These are phyloP conservation scores for Picea sitchensis DNA, from an alignment of 75 land plant species.

Conservation along the genomic window DNA sequence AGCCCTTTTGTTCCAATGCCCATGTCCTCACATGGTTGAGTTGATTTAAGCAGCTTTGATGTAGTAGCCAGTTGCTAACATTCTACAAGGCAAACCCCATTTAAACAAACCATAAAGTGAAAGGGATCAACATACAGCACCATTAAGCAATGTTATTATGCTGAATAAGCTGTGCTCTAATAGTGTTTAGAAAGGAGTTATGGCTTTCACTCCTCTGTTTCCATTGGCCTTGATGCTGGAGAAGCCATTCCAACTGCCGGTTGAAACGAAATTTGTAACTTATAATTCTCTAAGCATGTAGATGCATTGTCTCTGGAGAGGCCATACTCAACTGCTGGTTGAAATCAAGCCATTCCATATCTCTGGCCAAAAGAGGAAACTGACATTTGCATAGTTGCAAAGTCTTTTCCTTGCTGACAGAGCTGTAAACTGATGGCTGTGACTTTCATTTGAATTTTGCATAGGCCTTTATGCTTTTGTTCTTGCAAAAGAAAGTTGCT, in stretches of 20 bases:
- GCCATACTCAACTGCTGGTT: too few relatives aligned
- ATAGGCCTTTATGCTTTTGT: too few relatives aligned
- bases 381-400: too few relatives aligned
- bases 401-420: too few relatives aligned
- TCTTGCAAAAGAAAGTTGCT: neutral
- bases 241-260: neutral
- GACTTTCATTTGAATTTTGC: too few relatives aligned
- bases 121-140: neutral
- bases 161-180: neutral
- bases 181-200: neutral
- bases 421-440: too few relatives aligned
- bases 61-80: neutral
- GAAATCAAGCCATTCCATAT: too few relatives aligned
- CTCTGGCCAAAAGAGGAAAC: too few relatives aligned
- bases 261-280: neutral
- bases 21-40: neutral
- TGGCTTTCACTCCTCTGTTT: neutral
- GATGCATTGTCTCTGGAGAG: too few relatives aligned
- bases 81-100: neutral
- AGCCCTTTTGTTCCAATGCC: neutral
- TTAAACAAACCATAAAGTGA: too few relatives aligned
- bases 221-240: neutral
- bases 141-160: neutral
- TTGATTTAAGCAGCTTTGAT: neutral
- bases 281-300: too few relatives aligned